These are phyloP conservation scores for Neonectria faginata DNA, from an alignment of 2,329 filamentous ascomycete genomes.

Conservation along the genomic window DNA sequence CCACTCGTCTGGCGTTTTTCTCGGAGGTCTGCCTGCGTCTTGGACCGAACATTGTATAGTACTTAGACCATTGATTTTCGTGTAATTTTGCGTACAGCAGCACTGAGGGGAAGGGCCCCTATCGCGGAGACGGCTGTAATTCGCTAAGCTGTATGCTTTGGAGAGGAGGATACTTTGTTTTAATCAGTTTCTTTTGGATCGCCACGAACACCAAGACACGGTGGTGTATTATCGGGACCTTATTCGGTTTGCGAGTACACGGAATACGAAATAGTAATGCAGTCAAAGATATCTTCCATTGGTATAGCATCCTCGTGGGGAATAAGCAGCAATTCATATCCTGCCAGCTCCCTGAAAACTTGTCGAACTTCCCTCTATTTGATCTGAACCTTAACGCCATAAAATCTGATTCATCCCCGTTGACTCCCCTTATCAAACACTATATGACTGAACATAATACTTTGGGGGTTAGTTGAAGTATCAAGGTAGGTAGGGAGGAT, in stretches of 20 bases:
- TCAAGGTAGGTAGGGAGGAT: constrained; percentile 19
- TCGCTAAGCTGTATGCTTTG: constrained; percentile 20
- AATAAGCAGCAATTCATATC: constrained; percentile 13
- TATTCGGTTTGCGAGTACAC: constrained; percentile 11
- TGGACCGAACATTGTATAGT: constrained; percentile 41
- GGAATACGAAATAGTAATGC: constrained; percentile 36
- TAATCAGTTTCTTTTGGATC: constrained; percentile 37
- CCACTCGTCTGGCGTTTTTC: constrained; percentile 36
- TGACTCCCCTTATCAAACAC: constrained; percentile 37
- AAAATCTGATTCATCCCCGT: constrained; percentile 3
- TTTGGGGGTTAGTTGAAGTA: constrained; percentile 43
- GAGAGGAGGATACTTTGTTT: constrained; percentile 32
- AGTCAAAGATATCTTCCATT: constrained; percentile 11
- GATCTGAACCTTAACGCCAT: constrained; percentile 29
- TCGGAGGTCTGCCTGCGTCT: constrained; percentile 32
- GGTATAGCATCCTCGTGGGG: neutral
- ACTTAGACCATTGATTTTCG: constrained; percentile 34
- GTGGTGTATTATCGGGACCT: constrained; percentile 27
- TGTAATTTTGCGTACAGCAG: constrained; percentile 34
- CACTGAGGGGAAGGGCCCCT: constrained; percentile 16
- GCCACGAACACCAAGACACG: constrained; percentile 36
- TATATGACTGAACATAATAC: constrained; percentile 60
- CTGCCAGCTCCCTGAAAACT: constrained; percentile 23
- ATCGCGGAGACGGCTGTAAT: constrained; percentile 31
- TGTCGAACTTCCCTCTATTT: neutral